Evolutionary conservation across 371 early-diverging fungal genomes (phyloP).

Genomic region (Nematocida sp.): DNA sequence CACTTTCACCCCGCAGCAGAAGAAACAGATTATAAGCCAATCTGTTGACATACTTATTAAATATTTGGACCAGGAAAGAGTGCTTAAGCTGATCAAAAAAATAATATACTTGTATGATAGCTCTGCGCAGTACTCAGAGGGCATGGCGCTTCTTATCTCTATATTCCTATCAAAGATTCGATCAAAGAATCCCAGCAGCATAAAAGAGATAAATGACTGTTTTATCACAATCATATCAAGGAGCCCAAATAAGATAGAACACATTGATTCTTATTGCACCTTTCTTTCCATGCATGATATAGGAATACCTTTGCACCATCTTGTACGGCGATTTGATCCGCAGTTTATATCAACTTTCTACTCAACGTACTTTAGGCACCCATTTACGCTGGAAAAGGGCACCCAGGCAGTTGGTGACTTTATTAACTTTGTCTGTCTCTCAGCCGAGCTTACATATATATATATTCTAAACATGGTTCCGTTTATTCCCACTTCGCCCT

Average conservation of each 20-base stretch:
- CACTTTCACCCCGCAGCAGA: constrained; percentile 20
- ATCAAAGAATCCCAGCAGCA: constrained; percentile 12
- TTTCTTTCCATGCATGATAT: constrained; percentile 50
- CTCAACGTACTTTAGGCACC: constrained; percentile 58
- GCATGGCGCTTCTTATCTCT: constrained; percentile 48
- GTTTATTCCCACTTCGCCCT: constrained; percentile 54
- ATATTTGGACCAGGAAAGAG: constrained; percentile 18
- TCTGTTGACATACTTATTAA: constrained; percentile 38
- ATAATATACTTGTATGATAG: constrained; percentile 53
- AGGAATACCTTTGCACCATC: constrained; percentile 55
- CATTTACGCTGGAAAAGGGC: constrained; percentile 57
- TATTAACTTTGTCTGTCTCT: constrained; percentile 54
- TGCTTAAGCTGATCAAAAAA: constrained; percentile 21
- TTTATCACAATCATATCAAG: constrained; percentile 44
- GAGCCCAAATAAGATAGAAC: constrained; percentile 55
- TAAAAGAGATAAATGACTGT: constrained; percentile 47
- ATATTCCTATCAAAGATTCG: constrained; percentile 43
- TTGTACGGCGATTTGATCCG: constrained; percentile 48
- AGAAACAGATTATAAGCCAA: constrained; percentile 32
- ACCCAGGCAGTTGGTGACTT: constrained; percentile 59
- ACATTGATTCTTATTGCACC: constrained; percentile 56
- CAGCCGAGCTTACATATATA: constrained; percentile 51
- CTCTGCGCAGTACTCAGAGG: constrained; percentile 52
- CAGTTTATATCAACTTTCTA: constrained; percentile 59
- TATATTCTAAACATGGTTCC: constrained; percentile 60